A percentile compares a stretch with the other conserved stretches of the same genome.
These are phyloP conservation scores for Pyricularia grisea DNA, from an alignment of 2,329 filamentous ascomycete genomes.

Conservation along the genomic window DNA sequence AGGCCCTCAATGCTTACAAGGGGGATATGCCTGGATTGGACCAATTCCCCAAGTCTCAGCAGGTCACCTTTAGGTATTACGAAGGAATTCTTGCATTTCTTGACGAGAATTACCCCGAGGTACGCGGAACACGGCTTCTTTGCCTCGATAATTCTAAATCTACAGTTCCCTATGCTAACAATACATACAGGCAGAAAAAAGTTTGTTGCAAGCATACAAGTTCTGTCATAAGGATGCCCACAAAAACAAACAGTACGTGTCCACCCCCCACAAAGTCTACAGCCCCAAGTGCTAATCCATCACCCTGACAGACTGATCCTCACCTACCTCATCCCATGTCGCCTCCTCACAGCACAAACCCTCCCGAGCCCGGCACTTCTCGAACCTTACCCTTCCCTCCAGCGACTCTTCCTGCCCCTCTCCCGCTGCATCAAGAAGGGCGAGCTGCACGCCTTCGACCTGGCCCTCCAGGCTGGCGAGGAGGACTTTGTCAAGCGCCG, in stretches of 20 bases:
- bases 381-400: constrained; percentile 64
- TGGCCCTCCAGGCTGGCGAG: constrained; percentile 70
- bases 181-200: constrained; percentile 57
- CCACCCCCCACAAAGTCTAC: not conserved
- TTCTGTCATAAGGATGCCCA: constrained; percentile 65
- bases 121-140: constrained; percentile 21
- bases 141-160: too few species aligned
- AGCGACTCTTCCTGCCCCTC: constrained; percentile 70
- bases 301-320: constrained; percentile 62
- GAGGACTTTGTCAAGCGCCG: constrained; percentile 88
- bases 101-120: constrained; percentile 83
- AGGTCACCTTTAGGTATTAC: constrained; percentile 95
- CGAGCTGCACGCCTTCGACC: constrained; percentile 75
- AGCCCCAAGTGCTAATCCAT: constrained; percentile 1
- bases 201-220: constrained; percentile 72
- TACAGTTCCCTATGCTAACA: not conserved
- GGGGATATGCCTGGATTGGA: constrained; percentile 74
- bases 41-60: constrained; percentile 78
- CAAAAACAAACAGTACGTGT: constrained; percentile 69
- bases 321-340: constrained; percentile 89
- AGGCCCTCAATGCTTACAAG: constrained; percentile 66
- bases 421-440: constrained; percentile 71
- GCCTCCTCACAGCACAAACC: constrained; percentile 77
- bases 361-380: constrained; percentile 68
- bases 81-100: constrained; percentile 88